phyloP scores from a whole-genome alignment of 2,329 filamentous ascomycete genomes.

The Colletotrichum sp. region DNA sequence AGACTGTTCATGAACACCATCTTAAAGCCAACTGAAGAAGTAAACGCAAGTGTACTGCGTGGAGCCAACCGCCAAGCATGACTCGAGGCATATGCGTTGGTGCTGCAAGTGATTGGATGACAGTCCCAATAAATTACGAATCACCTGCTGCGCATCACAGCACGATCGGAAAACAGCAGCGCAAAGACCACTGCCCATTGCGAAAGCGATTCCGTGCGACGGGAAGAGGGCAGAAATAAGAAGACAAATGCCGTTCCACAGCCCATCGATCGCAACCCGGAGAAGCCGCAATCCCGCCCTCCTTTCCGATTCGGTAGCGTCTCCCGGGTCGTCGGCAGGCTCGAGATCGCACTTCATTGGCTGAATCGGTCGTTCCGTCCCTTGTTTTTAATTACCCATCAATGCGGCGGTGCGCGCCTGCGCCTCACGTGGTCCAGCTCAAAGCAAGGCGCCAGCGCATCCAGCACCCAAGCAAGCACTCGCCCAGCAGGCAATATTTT shows the following conservation, averaged over 20 bases:
- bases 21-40: not conserved
- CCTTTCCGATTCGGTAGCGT: not conserved
- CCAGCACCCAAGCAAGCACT: not conserved
- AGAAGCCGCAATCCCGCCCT: not conserved
- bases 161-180: not conserved
- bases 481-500: not conserved
- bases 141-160: not conserved
- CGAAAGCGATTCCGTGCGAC: not conserved
- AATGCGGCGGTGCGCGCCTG: slow-evolving; percentile 3
- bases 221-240: fast-evolving
- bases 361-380: not conserved
- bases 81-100: not conserved
- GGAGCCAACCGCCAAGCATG: not conserved
- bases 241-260: not conserved
- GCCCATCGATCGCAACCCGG: not conserved
- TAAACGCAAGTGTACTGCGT: not conserved
- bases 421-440: not conserved
- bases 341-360: not conserved
- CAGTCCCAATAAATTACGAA: not conserved
- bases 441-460: not conserved
- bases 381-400: not conserved
- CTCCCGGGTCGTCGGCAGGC: not conserved
- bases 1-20: not conserved
- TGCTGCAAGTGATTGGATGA: not conserved
- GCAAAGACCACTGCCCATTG: not conserved